Conservation (phyloP, 495 filamentous ascomycete genomes). For the Lophium mytilinum region DNA sequence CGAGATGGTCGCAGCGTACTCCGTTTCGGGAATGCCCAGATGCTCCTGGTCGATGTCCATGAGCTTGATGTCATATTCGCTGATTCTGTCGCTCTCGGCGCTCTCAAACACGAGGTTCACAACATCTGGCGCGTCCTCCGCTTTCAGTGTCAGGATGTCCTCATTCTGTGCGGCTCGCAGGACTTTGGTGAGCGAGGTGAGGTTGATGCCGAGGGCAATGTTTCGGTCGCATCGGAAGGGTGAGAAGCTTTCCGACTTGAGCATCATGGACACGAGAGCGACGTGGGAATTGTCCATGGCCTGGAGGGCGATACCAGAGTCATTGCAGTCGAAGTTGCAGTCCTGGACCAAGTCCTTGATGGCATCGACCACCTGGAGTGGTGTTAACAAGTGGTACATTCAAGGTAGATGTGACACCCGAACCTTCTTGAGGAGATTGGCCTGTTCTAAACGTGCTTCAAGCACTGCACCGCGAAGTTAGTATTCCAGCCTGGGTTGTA, state of each 20-base stretch:
- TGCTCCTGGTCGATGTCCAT: conserved; percentile 99
- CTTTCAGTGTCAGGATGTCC: conserved; percentile 93
- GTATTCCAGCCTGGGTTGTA: background rate
- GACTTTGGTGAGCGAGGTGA: conserved; percentile 93
- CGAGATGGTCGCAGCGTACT: conserved; percentile 83
- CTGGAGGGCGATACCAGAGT: conserved; percentile 94
- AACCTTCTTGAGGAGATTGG: conserved; percentile 91
- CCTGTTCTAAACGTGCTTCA: conserved; percentile 94
- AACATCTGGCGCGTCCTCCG: conserved; percentile 89
- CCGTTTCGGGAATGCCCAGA: conserved; percentile 95
- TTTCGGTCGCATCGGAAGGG: conserved; percentile 99
- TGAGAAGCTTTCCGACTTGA: conserved; percentile 90
- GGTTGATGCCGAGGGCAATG: conserved; percentile 95
- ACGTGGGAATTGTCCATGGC: conserved; percentile 99
- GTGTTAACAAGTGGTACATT: conserved; percentile 7
- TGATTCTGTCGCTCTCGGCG: conserved; percentile 77
- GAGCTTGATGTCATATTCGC: conserved; percentile 98
- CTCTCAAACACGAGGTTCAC: conserved; percentile 96
- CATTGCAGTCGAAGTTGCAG: conserved; percentile 99
- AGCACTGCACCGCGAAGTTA: conserved; percentile 53
- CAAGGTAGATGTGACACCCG: conserved; percentile 17
- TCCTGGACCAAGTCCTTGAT: conserved; percentile 99
- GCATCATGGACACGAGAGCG: conserved; percentile 96
- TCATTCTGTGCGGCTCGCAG: conserved; percentile 89
- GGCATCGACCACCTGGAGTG: conserved; percentile 79